A percentile compares a stretch with the other conserved stretches of the same genome.
Conservation (phyloP, 169 alveolate genomes). For the Eimeria falciformis region DNA sequence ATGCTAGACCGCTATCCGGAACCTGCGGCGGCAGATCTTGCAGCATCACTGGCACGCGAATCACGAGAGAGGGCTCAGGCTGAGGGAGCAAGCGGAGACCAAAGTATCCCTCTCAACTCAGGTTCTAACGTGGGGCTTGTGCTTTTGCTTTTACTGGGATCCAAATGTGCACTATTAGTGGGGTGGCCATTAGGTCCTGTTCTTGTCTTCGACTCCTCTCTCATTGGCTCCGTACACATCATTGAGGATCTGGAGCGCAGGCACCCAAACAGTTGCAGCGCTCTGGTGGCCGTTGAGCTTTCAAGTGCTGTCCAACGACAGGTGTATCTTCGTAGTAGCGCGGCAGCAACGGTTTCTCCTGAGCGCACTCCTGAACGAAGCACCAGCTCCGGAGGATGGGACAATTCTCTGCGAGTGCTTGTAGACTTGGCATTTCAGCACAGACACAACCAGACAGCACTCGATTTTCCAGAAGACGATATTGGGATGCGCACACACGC, state of each 20-base stretch:
- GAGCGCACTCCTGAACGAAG: background rate
- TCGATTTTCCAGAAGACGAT: background rate
- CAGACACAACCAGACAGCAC: background rate
- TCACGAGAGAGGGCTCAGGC: background rate
- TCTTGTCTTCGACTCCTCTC: constrained; percentile 24
- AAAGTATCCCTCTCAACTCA: background rate
- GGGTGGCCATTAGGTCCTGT: constrained; percentile 54
- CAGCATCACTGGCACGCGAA: background rate
- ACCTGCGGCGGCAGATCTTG: constrained; percentile 22
- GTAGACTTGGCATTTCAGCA: background rate
- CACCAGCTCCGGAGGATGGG: background rate
- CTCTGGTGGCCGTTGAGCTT: background rate
- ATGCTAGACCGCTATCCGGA: constrained; percentile 9
- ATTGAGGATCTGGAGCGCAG: background rate
- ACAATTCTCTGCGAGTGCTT: background rate
- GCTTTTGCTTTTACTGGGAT: background rate
- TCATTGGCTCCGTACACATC: constrained; percentile 73
- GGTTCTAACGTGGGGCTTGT: background rate
- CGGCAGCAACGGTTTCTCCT: background rate
- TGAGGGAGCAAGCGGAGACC: background rate
- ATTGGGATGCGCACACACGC: background rate
- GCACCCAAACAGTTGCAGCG: background rate
- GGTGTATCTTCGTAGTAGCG: background rate
- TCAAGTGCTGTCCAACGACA: background rate
- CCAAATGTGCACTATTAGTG: background rate